Conservation (phyloP, 306 rosid genomes). For the Gleditsia sinensis region DNA sequence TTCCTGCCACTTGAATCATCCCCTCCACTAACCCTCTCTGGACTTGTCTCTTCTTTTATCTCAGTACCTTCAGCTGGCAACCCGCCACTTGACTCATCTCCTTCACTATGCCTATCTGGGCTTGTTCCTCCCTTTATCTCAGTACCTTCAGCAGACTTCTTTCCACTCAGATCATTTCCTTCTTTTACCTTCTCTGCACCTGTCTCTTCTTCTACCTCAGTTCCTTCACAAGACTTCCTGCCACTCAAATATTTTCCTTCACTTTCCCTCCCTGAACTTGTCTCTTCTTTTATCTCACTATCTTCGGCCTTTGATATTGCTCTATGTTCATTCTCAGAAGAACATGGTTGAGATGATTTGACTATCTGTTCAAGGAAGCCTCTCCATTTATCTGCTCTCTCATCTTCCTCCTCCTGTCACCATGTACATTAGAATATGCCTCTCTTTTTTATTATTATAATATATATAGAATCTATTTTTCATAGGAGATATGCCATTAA, state of each 20-base stretch:
- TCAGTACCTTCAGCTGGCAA: conserved; percentile 23
- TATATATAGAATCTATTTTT: background rate
- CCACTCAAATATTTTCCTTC: conserved; percentile 37
- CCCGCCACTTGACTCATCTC: conserved; percentile 30
- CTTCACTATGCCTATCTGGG: conserved; percentile 23
- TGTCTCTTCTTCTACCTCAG: background rate
- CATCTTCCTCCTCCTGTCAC: conserved; percentile 87
- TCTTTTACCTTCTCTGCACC: background rate
- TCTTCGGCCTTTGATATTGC: conserved; percentile 24
- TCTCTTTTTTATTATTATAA: background rate
- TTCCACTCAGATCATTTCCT: background rate
- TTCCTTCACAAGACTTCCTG: conserved; percentile 5
- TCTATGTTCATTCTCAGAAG: conserved; percentile 29
- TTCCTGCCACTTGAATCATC: conserved; percentile 38
- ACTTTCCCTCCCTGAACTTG: conserved; percentile 27
- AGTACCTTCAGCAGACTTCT: conserved; percentile 31
- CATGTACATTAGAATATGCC: conserved; percentile 28
- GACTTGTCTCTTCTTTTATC: conserved; percentile 31
- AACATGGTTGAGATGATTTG: conserved; percentile 40
- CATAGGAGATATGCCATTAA: background rate
- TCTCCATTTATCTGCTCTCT: conserved; percentile 76
- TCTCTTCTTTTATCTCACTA: conserved; percentile 33
- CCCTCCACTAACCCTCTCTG: conserved; percentile 36
- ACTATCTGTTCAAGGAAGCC: conserved; percentile 65
- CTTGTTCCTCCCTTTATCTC: conserved; percentile 30